Conservation (phyloP, 2,329 filamentous ascomycete species). For the Claviceps paspali region DNA sequence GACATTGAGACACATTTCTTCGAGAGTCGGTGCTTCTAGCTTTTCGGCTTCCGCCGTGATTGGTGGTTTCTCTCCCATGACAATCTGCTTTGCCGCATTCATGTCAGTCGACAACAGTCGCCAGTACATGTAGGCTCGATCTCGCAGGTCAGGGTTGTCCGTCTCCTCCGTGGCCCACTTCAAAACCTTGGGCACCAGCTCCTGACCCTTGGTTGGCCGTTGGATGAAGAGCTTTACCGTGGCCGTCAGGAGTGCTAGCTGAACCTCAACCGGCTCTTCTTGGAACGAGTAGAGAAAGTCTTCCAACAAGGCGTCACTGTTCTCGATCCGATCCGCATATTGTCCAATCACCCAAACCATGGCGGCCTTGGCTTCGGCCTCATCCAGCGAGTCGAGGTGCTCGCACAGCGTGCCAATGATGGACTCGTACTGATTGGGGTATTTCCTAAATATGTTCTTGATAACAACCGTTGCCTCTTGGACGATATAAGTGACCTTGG, state of each 20-base stretch:
- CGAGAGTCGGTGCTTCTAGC: conserved; percentile 75
- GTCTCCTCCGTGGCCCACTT: conserved; percentile 99
- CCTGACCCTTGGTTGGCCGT: conserved; percentile 82
- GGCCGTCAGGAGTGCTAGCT: conserved; percentile 83
- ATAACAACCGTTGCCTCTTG: conserved; percentile 98
- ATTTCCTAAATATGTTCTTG: conserved; percentile 97
- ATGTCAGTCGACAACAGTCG: conserved; percentile 86
- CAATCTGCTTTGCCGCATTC: conserved; percentile 66
- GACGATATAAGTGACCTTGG: conserved; percentile 98
- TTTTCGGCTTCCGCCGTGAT: conserved; percentile 95
- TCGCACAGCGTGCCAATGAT: conserved; percentile 94
- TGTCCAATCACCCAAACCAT: conserved; percentile 99
- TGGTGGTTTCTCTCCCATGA: conserved; percentile 94
- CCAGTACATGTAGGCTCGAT: conserved; percentile 99
- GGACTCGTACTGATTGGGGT: conserved; percentile 95
- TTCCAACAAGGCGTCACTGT: conserved; percentile 82
- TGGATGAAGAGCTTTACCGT: conserved; percentile 98
- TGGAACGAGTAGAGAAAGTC: conserved; percentile 90
- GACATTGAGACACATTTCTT: conserved; percentile 94
- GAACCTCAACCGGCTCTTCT: conserved; percentile 90
- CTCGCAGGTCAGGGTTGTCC: conserved; percentile 93
- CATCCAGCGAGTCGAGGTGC: conserved; percentile 89
- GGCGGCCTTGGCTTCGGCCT: conserved; percentile 93
- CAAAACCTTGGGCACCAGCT: conserved; percentile 82
- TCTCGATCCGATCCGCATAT: conserved; percentile 94